Evolutionary conservation across 371 early-diverging fungal species (phyloP).

Genomic region (Chytridium lagenaria): DNA sequence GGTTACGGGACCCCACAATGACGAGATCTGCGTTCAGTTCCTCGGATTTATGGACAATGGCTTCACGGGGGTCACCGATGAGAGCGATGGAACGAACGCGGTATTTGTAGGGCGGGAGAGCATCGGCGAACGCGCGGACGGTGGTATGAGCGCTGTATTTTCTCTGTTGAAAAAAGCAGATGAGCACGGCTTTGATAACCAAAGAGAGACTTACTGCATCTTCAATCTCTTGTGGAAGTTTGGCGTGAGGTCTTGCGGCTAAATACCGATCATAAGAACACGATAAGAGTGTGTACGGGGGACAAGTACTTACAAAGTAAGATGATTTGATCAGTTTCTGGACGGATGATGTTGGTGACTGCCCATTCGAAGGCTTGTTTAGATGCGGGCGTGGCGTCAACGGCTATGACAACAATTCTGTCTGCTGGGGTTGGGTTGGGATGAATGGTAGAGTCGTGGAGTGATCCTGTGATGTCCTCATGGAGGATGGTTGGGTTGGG

Average conservation of each 20-base stretch:
- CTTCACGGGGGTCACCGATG: background rate
- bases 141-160: background rate
- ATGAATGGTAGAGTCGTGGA: background rate
- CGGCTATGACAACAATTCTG: background rate
- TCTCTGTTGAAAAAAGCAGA: background rate
- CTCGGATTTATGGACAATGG: background rate
- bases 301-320: background rate
- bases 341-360: background rate
- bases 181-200: background rate
- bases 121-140: background rate
- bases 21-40: background rate
- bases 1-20: background rate
- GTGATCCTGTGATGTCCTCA: background rate
- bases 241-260: slow-evolving; percentile 13
- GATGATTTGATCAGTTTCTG: background rate
- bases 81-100: background rate
- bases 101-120: slow-evolving; percentile 10
- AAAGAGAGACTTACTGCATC: background rate
- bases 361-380: background rate
- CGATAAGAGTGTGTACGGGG: background rate
- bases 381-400: background rate
- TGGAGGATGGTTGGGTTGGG: background rate
- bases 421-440: background rate
- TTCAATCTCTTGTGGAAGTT: background rate
- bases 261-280: background rate